Evolutionary conservation across 2,329 filamentous ascomycete species (phyloP).

Genomic region (Rutstroemia sydowiana): DNA sequence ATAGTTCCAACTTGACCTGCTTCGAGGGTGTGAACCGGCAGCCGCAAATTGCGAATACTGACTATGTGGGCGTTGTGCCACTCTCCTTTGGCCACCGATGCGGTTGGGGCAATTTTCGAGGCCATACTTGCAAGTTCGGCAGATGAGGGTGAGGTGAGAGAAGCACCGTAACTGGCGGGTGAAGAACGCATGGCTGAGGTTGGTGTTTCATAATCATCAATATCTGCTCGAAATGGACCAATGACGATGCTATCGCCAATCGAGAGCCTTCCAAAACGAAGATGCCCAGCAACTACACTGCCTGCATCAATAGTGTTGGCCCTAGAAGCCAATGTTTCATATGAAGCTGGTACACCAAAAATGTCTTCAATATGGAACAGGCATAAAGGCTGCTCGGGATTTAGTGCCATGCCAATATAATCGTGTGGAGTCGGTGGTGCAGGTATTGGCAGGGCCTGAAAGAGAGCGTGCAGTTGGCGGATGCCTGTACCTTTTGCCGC

Average conservation of each 20-base stretch:
- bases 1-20: slow-evolving; percentile 85
- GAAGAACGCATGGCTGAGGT: slow-evolving; percentile 38
- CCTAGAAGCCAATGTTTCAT: slow-evolving; percentile 39
- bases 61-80: slow-evolving; percentile 78
- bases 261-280: slow-evolving; percentile 70
- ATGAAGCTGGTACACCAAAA: slow-evolving; percentile 65
- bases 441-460: slow-evolving; percentile 68
- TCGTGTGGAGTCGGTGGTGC: slow-evolving; percentile 45
- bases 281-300: slow-evolving; percentile 75
- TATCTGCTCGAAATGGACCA: slow-evolving; percentile 65
- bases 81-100: slow-evolving; percentile 50
- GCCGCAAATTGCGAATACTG: slow-evolving; percentile 79
- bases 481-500: slow-evolving; percentile 80
- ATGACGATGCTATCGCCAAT: slow-evolving; percentile 73
- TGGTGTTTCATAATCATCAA: slow-evolving; percentile 34
- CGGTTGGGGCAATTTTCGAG: slow-evolving; percentile 45
- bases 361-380: slow-evolving; percentile 90
- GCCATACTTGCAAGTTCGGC: slow-evolving; percentile 45
- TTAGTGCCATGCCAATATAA: slow-evolving; percentile 44
- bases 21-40: slow-evolving; percentile 70
- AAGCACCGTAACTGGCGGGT: slow-evolving; percentile 37
- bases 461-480: slow-evolving; percentile 70
- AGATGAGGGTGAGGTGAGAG: slow-evolving; percentile 46
- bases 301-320: slow-evolving; percentile 43
- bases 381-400: slow-evolving; percentile 52